phyloP scores from a whole-genome alignment of 108 stramenopile species.

The Skeletonema menzelii region DNA sequence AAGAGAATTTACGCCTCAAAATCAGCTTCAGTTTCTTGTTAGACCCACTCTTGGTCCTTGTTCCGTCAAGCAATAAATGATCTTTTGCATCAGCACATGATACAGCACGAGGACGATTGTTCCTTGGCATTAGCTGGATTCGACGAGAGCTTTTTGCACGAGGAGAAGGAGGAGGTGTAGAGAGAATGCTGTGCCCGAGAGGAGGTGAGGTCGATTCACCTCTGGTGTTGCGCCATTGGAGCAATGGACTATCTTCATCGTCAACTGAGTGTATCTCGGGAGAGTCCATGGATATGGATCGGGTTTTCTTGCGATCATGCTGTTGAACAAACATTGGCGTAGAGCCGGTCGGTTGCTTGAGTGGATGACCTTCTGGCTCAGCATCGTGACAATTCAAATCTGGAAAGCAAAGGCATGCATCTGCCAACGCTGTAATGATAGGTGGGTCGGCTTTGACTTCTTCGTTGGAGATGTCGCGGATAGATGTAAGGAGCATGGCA shows the following conservation, averaged over 20 bases:
- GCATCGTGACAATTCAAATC: conserved; percentile 2
- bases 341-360: conserved; percentile 5
- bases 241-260: conserved; percentile 20
- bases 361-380: conserved; percentile 13
- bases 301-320: conserved; percentile 35
- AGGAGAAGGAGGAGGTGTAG: conserved; percentile 33
- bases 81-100: conserved; percentile 28
- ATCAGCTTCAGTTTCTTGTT: conserved; percentile 40
- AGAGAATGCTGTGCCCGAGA: conserved; percentile 14
- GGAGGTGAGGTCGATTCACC: conserved; percentile 5
- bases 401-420: conserved; percentile 22
- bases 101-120: conserved; percentile 29
- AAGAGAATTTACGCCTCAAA: conserved; percentile 81
- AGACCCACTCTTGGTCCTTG: neutral
- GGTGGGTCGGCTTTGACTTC: conserved; percentile 47
- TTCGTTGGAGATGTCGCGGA: conserved; percentile 38
- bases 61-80: neutral
- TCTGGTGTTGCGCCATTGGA: conserved; percentile 30
- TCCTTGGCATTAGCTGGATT: conserved; percentile 2
- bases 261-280: conserved; percentile 21
- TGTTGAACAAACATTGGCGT: conserved; percentile 10
- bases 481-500: conserved; percentile 46
- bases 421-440: conserved; percentile 27
- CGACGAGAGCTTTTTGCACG: neutral
- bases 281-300: conserved; percentile 71